Evolutionary conservation across 345 rosid species (phyloP).

Genomic region (Sonneratia caseolaris): DNA sequence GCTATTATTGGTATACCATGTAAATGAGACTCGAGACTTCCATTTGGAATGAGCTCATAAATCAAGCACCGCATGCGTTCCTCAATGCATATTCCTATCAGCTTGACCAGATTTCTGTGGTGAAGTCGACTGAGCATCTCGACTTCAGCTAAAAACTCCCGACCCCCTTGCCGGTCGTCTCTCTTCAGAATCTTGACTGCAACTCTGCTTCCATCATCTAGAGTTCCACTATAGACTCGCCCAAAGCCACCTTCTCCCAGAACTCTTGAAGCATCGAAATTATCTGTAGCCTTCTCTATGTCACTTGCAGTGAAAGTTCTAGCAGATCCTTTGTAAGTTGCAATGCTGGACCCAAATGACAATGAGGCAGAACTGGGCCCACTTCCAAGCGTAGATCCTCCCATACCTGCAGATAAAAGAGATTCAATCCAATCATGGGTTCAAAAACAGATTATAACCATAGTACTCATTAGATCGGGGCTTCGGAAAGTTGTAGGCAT

Average conservation of each 20-base stretch:
- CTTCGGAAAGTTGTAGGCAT: background rate
- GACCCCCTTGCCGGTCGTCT: constrained; percentile 85
- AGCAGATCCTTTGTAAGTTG: constrained; percentile 72
- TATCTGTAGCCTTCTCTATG: constrained; percentile 65
- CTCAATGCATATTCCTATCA: constrained; percentile 90
- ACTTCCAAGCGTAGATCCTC: constrained; percentile 49
- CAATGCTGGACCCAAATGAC: constrained; percentile 83
- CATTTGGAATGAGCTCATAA: constrained; percentile 89
- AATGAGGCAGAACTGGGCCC: constrained; percentile 62
- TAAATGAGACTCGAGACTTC: constrained; percentile 94
- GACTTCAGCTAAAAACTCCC: constrained; percentile 90
- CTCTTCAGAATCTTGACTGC: constrained; percentile 91
- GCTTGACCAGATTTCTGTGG: constrained; percentile 85
- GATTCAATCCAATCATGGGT: background rate
- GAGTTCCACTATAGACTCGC: constrained; percentile 66
- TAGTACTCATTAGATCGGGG: background rate
- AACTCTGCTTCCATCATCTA: constrained; percentile 75
- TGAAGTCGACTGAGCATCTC: constrained; percentile 99
- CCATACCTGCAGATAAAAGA: constrained; percentile 39
- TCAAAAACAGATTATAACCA: background rate
- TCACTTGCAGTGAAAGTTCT: constrained; percentile 72
- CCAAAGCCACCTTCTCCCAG: constrained; percentile 99
- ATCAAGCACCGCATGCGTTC: constrained; percentile 75
- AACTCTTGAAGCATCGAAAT: constrained; percentile 55
- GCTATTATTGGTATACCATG: constrained; percentile 39